A percentile compares a stretch with the other conserved stretches of the same genome.
Evolutionary conservation across 2,329 filamentous ascomycete genomes (phyloP).

Genomic region (Mycosphaerella sp.): DNA sequence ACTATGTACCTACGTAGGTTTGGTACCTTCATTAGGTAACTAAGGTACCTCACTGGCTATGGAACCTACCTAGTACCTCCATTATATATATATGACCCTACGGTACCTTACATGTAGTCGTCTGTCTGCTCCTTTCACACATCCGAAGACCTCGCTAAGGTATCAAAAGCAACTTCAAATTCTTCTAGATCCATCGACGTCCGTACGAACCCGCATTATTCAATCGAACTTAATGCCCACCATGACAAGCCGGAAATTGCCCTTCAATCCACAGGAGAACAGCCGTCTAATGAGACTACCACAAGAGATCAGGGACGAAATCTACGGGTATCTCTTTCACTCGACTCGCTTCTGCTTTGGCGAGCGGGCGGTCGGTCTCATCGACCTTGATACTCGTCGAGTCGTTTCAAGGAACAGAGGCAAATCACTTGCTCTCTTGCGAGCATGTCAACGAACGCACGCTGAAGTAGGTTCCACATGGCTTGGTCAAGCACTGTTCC

Average conservation of each 20-base stretch:
- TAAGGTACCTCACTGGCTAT: too few relatives aligned
- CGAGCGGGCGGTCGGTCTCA: slow-evolving; percentile 7
- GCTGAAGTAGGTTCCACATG: slow-evolving; percentile 6
- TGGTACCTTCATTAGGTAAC: too few relatives aligned
- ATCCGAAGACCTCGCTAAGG: too few relatives aligned
- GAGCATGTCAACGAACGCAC: slow-evolving; percentile 8
- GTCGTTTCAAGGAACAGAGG: slow-evolving; percentile 8
- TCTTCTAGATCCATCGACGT: background rate
- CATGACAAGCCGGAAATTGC: background rate
- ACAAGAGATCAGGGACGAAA: slow-evolving; percentile 16
- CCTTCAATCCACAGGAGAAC: background rate
- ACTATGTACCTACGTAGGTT: too few relatives aligned
- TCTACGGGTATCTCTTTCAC: slow-evolving; percentile 13
- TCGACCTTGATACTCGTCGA: slow-evolving; percentile 7
- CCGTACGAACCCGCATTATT: background rate
- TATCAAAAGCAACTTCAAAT: background rate
- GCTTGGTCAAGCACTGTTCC: slow-evolving; percentile 7
- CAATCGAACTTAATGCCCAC: background rate
- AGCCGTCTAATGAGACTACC: slow-evolving; percentile 13
- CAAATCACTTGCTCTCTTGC: slow-evolving; percentile 11
- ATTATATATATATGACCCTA: too few relatives aligned
- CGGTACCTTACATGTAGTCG: too few relatives aligned
- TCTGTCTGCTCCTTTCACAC: too few relatives aligned
- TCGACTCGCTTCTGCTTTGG: slow-evolving; percentile 12
- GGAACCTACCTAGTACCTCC: too few relatives aligned